A percentile compares a stretch with the other conserved stretches of the same genome.
Conservation (phyloP, 2,329 filamentous ascomycete species). For the Monilinia aucupariae region DNA sequence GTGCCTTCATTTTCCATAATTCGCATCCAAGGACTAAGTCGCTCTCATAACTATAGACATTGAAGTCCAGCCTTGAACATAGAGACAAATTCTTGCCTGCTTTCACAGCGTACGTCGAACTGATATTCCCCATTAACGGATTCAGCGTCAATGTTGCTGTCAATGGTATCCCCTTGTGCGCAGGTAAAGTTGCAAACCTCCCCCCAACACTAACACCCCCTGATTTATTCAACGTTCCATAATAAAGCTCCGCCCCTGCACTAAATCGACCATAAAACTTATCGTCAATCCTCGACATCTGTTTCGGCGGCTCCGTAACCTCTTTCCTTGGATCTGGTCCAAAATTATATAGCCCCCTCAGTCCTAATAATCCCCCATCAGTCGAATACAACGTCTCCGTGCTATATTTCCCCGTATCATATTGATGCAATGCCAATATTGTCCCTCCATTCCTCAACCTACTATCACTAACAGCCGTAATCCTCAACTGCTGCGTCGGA, state of each 20-base stretch:
- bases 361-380: conserved; percentile 81
- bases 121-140: conserved; percentile 88
- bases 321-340: conserved; percentile 42
- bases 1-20: conserved; percentile 66
- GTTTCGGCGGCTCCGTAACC: conserved; percentile 21
- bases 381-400: conserved; percentile 88
- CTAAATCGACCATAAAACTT: conserved; percentile 77
- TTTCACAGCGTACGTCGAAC: conserved; percentile 84
- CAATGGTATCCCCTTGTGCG: conserved; percentile 78
- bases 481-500: conserved; percentile 70
- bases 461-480: conserved; percentile 72
- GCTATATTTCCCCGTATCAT: conserved; percentile 81
- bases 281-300: conserved; percentile 41
- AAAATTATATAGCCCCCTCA: conserved; percentile 92
- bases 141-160: conserved; percentile 92
- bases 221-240: conserved; percentile 89
- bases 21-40: conserved; percentile 89
- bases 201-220: conserved; percentile 84
- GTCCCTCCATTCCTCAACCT: conserved; percentile 70
- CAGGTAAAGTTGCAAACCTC: conserved; percentile 81
- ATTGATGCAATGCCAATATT: conserved; percentile 66
- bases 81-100: conserved; percentile 78
- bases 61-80: conserved; percentile 91
- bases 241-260: conserved; percentile 89
- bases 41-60: conserved; percentile 97